Percentiles rank a stretch among this genome's conserved stretches.
phyloP scores from a whole-genome alignment of 345 rosid species.

The Eucalyptus regnans region DNA sequence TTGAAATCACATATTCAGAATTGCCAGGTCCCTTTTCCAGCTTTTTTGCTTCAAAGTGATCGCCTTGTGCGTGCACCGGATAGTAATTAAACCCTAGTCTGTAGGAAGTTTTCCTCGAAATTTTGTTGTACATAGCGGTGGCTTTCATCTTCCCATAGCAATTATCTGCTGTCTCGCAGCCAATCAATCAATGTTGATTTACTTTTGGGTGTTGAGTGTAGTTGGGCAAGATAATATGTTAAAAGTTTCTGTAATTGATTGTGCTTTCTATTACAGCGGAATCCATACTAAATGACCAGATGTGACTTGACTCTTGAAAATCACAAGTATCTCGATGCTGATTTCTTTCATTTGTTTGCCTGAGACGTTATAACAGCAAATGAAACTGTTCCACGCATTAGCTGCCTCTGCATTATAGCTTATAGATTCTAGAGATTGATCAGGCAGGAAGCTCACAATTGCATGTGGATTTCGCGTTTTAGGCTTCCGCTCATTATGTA shows the following conservation, averaged over 20 bases:
- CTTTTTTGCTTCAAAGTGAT: constrained; percentile 29
- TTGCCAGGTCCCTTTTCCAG: constrained; percentile 50
- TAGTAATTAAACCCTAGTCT: background rate
- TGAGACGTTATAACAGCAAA: background rate
- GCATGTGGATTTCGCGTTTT: background rate
- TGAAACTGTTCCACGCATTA: background rate
- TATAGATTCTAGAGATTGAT: background rate
- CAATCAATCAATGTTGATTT: background rate
- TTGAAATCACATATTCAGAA: constrained; percentile 55
- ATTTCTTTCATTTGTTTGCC: background rate
- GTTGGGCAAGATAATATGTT: background rate
- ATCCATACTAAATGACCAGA: background rate
- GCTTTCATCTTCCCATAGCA: background rate
- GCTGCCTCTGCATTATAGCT: background rate
- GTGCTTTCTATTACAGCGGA: background rate
- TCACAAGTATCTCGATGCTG: background rate
- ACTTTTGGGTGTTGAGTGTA: background rate
- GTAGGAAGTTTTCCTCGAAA: background rate
- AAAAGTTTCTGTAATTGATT: background rate
- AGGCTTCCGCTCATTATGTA: background rate
- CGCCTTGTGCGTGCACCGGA: constrained; percentile 3
- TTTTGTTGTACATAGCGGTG: background rate
- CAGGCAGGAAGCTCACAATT: background rate
- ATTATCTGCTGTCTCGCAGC: background rate
- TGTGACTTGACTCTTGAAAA: background rate